Conservation (phyloP, 139 green algal species). For the Chlamydomonas sp. region DNA sequence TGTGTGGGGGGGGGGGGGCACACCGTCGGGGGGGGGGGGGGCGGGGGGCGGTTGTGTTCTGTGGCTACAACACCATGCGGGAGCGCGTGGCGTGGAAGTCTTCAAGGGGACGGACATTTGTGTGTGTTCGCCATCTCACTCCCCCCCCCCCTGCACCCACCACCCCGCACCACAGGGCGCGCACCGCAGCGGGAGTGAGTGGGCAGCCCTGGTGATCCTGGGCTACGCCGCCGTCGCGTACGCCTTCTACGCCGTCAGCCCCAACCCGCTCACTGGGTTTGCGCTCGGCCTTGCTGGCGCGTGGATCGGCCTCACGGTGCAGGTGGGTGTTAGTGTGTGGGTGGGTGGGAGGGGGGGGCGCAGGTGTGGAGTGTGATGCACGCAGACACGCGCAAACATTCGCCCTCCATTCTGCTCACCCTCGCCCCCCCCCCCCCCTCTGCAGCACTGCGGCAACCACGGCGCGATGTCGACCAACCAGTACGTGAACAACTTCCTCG, state of each 20-base stretch:
- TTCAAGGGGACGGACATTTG: constrained; percentile 65
- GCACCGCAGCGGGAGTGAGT: constrained; percentile 64
- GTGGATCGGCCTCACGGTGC: constrained; percentile 72
- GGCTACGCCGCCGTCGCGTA: constrained; percentile 48
- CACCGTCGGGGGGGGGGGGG: too few species aligned
- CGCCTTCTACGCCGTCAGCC: constrained; percentile 42
- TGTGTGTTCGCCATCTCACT: too few species aligned
- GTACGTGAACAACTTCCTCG: constrained; percentile 61
- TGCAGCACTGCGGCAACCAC: constrained; percentile 75
- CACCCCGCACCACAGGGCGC: too few species aligned
- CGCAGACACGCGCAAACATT: too few species aligned
- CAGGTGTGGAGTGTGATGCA: too few species aligned
- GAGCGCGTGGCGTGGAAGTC: constrained; percentile 69
- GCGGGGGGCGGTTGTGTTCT: too few species aligned
- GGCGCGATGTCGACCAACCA: constrained; percentile 78
- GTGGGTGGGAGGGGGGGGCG: too few species aligned
- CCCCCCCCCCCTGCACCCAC: too few species aligned
- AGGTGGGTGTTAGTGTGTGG: too few species aligned
- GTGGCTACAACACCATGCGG: constrained; percentile 53
- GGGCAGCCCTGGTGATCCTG: constrained; percentile 52
- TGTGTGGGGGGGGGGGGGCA: too few species aligned
- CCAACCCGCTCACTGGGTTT: constrained; percentile 48
- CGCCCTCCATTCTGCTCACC: too few species aligned
- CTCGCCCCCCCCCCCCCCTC: too few species aligned
- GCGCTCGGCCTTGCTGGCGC: constrained; percentile 63